Base-by-base conservation (phyloP, 1,139 yeast species). In the Zhuliangozyma parablackwelliae region DNA sequence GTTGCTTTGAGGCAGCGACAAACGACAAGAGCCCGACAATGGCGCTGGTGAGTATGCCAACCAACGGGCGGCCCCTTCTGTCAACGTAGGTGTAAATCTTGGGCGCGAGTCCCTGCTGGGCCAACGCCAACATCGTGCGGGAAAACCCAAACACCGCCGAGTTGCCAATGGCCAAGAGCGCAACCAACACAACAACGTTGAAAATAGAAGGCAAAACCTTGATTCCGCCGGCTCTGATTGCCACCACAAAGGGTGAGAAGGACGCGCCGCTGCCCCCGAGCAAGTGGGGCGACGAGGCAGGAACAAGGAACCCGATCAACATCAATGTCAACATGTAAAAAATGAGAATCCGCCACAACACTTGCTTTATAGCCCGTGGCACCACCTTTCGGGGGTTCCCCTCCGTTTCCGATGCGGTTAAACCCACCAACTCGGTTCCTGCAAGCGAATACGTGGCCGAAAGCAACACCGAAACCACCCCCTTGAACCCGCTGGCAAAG, bases 401-500 rank as follows among this genome's bases (percentile, higher is more conserved):
- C 41, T 56, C 54, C 9, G 70, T 56, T 55, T 61, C 64, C 37
- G 65, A 65, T 2, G 69, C 60, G 3, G 73, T 65, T 41, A 68
- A 53, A 5, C 72, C 72, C 34, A 68, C 63, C 41, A 68, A 59
- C 46, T 68, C 74, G 6, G 73, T 67, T 10, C 74, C 74, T 3
- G 72, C 73, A 42, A 69, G 57, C 7, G 72, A 64, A 50, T 67
- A 69, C 2, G 69, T 62, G 12, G 74, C 74, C 1, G 72, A 59
- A 38, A 69, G 57, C 33, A 68, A 58, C 20, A 67, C 72, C 7
- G 66, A 55, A 5, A 64, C 56, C 32, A 66, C 65, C 32, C 83
- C 84, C 49, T 77, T 78, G 49, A 76, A 75, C 0, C 81, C 83
- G 41, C 76, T 64, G 21, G 80, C 76, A 54, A 83, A 82, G 2